Percentiles rank a stretch among this genome's conserved stretches.
These are phyloP conservation scores for Fusarium globosum DNA, from an alignment of 2,329 filamentous ascomycete species.

Conservation along the genomic window DNA sequence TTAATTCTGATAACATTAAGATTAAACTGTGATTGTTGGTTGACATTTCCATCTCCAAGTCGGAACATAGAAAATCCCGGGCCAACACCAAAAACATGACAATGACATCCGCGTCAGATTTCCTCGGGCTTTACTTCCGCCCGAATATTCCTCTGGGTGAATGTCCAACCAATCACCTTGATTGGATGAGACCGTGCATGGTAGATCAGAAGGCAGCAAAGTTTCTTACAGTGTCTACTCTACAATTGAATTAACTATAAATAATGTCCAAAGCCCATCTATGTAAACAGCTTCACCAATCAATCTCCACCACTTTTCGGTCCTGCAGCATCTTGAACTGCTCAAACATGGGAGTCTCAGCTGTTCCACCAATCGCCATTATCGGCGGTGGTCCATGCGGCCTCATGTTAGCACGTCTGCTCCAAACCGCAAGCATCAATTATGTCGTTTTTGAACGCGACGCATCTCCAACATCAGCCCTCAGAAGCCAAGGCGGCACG, in stretches of 20 bases:
- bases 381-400: conserved; percentile 6
- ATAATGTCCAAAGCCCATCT: fast-evolving
- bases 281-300: too few species aligned
- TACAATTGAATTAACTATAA: background rate
- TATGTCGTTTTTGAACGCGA: conserved; percentile 3
- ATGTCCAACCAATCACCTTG: fast-evolving
- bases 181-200: too few species aligned
- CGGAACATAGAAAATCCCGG: background rate
- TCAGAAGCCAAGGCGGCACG: background rate
- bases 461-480: background rate
- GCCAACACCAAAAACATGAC: fast-evolving
- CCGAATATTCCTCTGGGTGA: background rate
- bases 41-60: too few species aligned
- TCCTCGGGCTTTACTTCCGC: fast-evolving
- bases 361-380: background rate
- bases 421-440: background rate
- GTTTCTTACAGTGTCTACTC: fast-evolving
- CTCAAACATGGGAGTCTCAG: background rate
- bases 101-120: fast-evolving
- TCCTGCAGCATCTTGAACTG: fast-evolving
- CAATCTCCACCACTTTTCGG: background rate
- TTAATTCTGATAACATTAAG: too few species aligned
- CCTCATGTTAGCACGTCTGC: background rate
- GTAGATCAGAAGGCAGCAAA: background rate
- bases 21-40: fast-evolving